Base-by-base conservation (phyloP, 2,329 filamentous ascomycete species). In the Paraconiothyrium brasiliense region DNA sequence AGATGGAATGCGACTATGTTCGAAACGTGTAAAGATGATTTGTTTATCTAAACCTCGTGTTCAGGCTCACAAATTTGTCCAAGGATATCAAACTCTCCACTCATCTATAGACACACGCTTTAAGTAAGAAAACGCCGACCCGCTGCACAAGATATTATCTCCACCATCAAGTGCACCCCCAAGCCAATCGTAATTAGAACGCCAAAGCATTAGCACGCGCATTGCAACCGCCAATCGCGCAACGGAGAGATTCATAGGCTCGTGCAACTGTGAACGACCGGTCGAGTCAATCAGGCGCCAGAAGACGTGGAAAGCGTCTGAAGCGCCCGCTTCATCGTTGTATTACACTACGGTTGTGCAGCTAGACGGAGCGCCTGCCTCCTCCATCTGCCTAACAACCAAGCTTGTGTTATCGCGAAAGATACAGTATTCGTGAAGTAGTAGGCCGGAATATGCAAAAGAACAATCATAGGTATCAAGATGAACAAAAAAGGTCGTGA, bases 321-420 rank as follows among this genome's bases (percentile, higher is more conserved):
- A 37, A 10, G n/a, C 10, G 41, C 13, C 43, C n/a, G 10, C 24
- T 49, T 48, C 30, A 46, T 16, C 24, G 39, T 68, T 60, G 62
- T 61, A 75, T 72, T 76, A 73, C 57, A 41, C 39, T 20, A 67
- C 51, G 51, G 58, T 43, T 70, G 65, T 65, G 61, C 61, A 71
- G 69, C 70, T 59, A 62, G 66, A 75, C 74, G 74, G 72, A 77
- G 76, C 75, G 74, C 76, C 76, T 76, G 72, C 72, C 73, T 77
- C 76, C 75, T 76, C 75, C 75, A 76, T 71, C 66, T 59, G 54
- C 66, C 66, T 66, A 64, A 59, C 58, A 60, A 56, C 58, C 62
- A 46, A 49, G 44, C 30, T n/a, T 39, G 34, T n/a, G 39, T 50
- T 32, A 39, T 24, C 30, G n/a, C 51, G 57, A 54, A 39, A 44